Base-by-base conservation (phyloP, 225 moss, liverwort and hornwort genomes). In the Climacium dendroides region DNA sequence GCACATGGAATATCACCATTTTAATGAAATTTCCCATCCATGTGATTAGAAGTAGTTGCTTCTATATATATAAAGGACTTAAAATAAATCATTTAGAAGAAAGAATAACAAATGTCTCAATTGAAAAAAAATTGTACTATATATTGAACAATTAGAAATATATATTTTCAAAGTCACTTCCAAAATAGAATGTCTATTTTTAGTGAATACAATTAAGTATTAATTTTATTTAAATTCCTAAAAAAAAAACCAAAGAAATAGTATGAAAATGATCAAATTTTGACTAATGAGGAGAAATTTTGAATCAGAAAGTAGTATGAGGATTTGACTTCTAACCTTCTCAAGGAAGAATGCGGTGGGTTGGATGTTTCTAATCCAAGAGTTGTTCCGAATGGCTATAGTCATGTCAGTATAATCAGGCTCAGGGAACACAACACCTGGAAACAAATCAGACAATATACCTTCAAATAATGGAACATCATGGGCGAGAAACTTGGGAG, bases 391-490 rank as follows among this genome's bases (percentile, higher is more conserved):
- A 11, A 93, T 92, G 82, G 88, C 88, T 24, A 65, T 85, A 5
- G 93, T 91, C 91, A 93, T 91, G 8, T 89, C 82, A 0, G 85
- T 90, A 35, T 95, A 95, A 77, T 95, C 88, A 55, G 90, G 92
- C 66, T 78, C 54, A 8, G 92, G 90, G 32, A 95, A 92, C 8
- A 89, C 87, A 5, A 94, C 93, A 24, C 94, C 90, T 1, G 94
- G 95, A 85, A 95, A 95, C 70, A 95, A 86, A 84, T 95, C 95
- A 0, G 91, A 90, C 74, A 95, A 88, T 32, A 95, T 95, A 48
- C 95, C 95, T 74, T 95, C 94, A 84, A 95, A 95, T 11, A 95
- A 88, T 9, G 95, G 95, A 60, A 94, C 94, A n/a, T 95, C 95
- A 1, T 95, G 94, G 4, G 94, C 95, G 1, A 95, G 86, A 81